A percentile compares a stretch with the other conserved stretches of the same genome.
Evolutionary conservation across 2,329 filamentous ascomycete species (phyloP).

Genomic region (Claviceps purpurea): DNA sequence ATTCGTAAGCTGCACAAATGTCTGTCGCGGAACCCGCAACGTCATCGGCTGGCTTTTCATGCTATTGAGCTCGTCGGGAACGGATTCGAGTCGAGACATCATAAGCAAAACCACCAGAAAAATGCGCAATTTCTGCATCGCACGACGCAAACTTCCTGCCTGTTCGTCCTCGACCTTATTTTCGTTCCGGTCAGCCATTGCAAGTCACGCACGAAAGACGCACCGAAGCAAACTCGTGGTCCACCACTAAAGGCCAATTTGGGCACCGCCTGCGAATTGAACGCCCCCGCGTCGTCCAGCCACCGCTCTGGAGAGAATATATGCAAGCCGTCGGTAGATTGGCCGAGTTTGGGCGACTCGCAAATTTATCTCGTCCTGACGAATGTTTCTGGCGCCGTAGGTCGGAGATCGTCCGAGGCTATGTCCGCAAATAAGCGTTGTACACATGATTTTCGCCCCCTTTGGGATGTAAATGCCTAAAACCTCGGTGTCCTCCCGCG

Average conservation of each 20-base stretch:
- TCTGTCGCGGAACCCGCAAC: not conserved
- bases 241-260: conserved; percentile 1
- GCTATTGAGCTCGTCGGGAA: not conserved
- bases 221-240: conserved; percentile 1
- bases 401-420: not conserved
- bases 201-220: not conserved
- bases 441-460: conserved; percentile 2
- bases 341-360: not conserved
- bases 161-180: not conserved
- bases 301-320: conserved; percentile 7
- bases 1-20: not conserved
- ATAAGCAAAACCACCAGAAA: not conserved
- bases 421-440: not conserved
- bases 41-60: not conserved
- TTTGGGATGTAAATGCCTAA: not conserved
- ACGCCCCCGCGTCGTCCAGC: conserved; percentile 2
- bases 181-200: not conserved
- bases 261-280: not conserved
- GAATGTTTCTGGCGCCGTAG: not conserved
- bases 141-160: not conserved
- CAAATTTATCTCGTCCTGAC: not conserved
- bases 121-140: conserved; percentile 2
- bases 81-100: not conserved
- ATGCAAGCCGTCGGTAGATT: not conserved
- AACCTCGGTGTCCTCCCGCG: not conserved